Evolutionary conservation across 2,329 filamentous ascomycete species (phyloP), one percentile per base, ranked within the genome.

Genomic region (Phoma sp.): DNA sequence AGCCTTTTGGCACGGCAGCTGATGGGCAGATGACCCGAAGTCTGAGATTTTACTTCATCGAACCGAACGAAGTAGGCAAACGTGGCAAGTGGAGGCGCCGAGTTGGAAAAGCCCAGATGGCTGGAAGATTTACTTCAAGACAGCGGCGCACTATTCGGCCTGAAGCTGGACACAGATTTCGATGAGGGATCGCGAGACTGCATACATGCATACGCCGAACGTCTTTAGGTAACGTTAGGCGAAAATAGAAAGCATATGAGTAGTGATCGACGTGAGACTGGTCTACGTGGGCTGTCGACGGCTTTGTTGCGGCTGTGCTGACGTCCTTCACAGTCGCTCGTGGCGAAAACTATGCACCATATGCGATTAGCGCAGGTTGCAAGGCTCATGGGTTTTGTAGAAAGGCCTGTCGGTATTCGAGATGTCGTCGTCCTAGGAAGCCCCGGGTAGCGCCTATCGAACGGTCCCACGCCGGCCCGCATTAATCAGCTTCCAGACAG

Each of bases 1-100:
- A 55, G 52, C 52, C 41, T 51, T 55, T 36, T 38, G 29, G 36
- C 32, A 12, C 27, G 17, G 21, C 41, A 51, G 35, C 37, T 51
- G 52, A 46, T 41, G 31, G 43, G 51, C 8, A 22, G 25, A 33
- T n/a, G 10, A 51, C 25, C 19, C 41, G 41, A 46, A 19, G 37
- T 35, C 51, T 55, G 51, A 50, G 21, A 41, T 13, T 6, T 19
- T 2, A 12, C 8, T 49, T 45, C 31, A 51, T 41, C 24, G n/a
- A 48, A 43, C 27, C 33, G 32, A 48, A 43, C 29, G 33, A 25
- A 27, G 43, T 41, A 47, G 39, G 43, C 43, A 41, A 13, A 29
- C 29, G 17, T 31, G 51, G 45, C 24, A 37, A 35, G n/a, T 39
- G 6, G 22, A 40, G 29, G 51, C 44, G 36, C 27, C 9, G 39